A percentile compares a stretch with the other conserved stretches of the same genome.
Conservation (phyloP, 2,329 filamentous ascomycete genomes). For the Stachybotrys elegans region DNA sequence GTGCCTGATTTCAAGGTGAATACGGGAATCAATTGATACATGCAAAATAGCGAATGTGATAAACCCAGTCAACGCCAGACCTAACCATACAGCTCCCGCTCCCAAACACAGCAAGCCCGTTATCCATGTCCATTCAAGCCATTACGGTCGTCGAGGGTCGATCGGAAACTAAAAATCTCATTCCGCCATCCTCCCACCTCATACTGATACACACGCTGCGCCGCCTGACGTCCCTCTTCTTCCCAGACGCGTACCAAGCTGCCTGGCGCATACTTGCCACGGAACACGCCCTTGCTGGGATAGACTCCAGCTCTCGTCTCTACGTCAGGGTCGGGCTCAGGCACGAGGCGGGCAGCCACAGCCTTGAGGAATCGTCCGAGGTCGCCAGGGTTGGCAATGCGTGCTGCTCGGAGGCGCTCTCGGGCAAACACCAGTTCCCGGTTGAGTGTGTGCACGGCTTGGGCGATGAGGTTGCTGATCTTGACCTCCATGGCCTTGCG, state of each 20-base stretch:
- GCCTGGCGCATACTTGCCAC: conserved; percentile 80
- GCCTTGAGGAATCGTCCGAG: conserved; percentile 78
- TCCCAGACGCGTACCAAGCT: conserved; percentile 89
- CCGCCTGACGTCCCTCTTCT: conserved; percentile 66
- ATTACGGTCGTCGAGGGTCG: background rate
- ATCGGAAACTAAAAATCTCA: conserved; percentile 62
- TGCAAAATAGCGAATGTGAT: too few relatives aligned
- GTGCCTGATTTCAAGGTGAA: too few relatives aligned
- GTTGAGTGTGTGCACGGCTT: conserved; percentile 68
- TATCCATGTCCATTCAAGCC: background rate
- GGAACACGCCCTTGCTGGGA: conserved; percentile 60
- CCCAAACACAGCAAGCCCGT: background rate
- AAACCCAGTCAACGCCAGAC: too few relatives aligned
- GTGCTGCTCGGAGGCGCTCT: conserved; percentile 78
- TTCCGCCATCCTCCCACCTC: conserved; percentile 75
- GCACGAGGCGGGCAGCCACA: conserved; percentile 69
- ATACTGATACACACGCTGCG: conserved; percentile 70
- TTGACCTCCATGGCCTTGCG: conserved; percentile 75
- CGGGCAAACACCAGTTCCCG: conserved; percentile 82
- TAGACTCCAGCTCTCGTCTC: conserved; percentile 69
- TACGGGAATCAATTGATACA: too few relatives aligned
- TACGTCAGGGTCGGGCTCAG: conserved; percentile 69
- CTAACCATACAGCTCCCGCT: too few relatives aligned
- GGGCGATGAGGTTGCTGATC: conserved; percentile 65
- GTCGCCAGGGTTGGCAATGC: conserved; percentile 74